These are phyloP conservation scores for Plasmodium ovale DNA, from an alignment of 169 alveolate genomes.

Conservation along the genomic window DNA sequence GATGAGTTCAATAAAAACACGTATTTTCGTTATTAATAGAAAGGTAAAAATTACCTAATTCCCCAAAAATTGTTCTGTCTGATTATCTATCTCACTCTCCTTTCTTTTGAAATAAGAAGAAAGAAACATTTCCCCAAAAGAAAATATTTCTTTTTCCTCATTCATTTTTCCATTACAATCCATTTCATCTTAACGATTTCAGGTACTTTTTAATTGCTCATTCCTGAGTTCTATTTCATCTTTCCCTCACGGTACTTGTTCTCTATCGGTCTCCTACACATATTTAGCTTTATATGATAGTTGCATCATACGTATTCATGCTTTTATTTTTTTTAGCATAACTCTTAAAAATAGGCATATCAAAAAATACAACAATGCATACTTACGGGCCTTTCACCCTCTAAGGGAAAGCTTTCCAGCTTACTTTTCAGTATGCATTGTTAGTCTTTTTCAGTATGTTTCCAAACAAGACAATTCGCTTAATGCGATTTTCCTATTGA, in stretches of 20 bases:
- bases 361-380: slow-evolving; percentile 80
- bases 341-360: too few relatives aligned
- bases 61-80: too few relatives aligned
- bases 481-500: too few relatives aligned
- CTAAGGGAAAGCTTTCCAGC: slow-evolving; percentile 87
- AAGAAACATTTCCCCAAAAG: background rate
- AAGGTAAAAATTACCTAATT: too few relatives aligned
- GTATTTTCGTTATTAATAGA: too few relatives aligned
- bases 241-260: slow-evolving; percentile 95
- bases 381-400: slow-evolving; percentile 93
- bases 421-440: too few relatives aligned
- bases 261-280: slow-evolving; percentile 94
- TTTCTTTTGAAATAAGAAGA: too few relatives aligned
- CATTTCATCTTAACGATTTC: slow-evolving; percentile 34
- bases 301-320: too few relatives aligned
- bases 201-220: slow-evolving; percentile 80
- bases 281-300: slow-evolving; percentile 92
- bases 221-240: slow-evolving; percentile 93
- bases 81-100: too few relatives aligned
- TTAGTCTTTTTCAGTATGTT: too few relatives aligned
- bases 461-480: background rate
- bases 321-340: too few relatives aligned
- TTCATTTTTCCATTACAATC: slow-evolving; percentile 1
- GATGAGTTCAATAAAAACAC: too few relatives aligned
- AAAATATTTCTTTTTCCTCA: background rate